phyloP scores from a whole-genome alignment of 2,329 filamentous ascomycete genomes.

The Xylaria polymorpha region DNA sequence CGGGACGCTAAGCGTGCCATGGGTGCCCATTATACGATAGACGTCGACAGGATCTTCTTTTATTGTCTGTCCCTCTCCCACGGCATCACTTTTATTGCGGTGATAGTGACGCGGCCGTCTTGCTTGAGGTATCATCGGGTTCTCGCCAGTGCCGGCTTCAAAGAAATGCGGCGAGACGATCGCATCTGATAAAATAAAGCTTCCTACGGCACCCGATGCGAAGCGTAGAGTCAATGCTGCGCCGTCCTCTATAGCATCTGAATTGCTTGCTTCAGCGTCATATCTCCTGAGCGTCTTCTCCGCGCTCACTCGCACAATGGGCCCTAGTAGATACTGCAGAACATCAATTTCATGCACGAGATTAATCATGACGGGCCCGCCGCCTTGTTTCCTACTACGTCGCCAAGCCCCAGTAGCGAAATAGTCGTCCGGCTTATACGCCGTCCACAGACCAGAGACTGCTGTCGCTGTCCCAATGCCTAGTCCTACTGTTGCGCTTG shows the following conservation, averaged over 20 bases:
- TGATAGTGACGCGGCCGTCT: neutral
- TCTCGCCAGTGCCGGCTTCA: constrained; percentile 19
- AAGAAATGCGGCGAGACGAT: constrained; percentile 24
- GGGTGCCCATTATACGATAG: constrained; percentile 20
- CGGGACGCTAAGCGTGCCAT: constrained; percentile 21
- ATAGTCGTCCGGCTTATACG: constrained; percentile 18
- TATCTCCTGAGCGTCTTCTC: neutral
- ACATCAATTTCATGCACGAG: constrained; percentile 24
- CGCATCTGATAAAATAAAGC: constrained; percentile 5
- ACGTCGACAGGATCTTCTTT: constrained; percentile 12
- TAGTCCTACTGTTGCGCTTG: neutral
- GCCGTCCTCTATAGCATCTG: constrained; percentile 12
- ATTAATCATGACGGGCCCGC: constrained; percentile 20
- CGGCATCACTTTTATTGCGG: neutral
- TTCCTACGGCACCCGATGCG: constrained; percentile 17
- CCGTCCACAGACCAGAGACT: constrained; percentile 13
- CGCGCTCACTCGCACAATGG: constrained; percentile 19
- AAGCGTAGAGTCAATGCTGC: constrained; percentile 19
- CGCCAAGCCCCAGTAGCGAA: constrained; percentile 13
- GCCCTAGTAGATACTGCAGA: constrained; percentile 16
- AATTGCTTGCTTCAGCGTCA: neutral
- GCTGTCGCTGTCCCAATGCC: neutral
- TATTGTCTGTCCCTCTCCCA: neutral
- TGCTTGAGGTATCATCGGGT: constrained; percentile 17
- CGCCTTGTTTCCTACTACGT: constrained; percentile 9